Base-by-base conservation (phyloP, 2,329 filamentous ascomycete species). In the Diaporthe humulicola region DNA sequence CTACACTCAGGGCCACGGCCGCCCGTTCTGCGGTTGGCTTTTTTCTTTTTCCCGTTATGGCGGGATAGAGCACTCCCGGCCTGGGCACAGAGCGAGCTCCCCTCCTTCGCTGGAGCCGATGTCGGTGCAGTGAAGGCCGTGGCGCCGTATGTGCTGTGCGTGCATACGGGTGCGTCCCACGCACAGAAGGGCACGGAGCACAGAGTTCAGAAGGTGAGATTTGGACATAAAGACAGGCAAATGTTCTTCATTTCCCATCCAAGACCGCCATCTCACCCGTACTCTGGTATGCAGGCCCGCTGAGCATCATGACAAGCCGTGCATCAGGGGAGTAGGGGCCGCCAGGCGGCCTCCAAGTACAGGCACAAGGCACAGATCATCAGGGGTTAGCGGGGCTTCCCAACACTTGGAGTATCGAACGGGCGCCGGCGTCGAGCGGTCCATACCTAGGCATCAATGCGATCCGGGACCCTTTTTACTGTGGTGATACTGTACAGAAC, bases 401-500 rank as follows among this genome's bases (percentile, higher is more conserved):
- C 54, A 56, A 42, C 40, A 50, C 56, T 71, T 71, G 56, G 57
- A 54, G 57, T 61, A 52, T 71, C 57, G 70, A 71, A 60, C 30
- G 56, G 56, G 56, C 54, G 48, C 54, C 45, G 22, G 56, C 57
- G 56, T 71, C 56, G 7, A 50, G 56, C 54, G 57, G 70, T 71
- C 76, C 70, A 75, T 77, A 75, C 76, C 74, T 30, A 54, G 45
- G 48, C 48, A 54, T 69, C 64, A 69, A 40, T 69, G 64, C 64
- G 74, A 73, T 71, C 36, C 74, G 75, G 79, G 77, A 76, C 79
- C 79, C 38, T 19, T 61, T 30, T 45, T 61, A 61, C 38, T 45
- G 58, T 61, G 58, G 58, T 61, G 58, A 71, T 79, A 79, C 69
- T 80, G 80, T 66, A 78, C 79, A 58, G 79, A 78, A 40, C 48